Percentiles rank a stretch among this genome's conserved stretches.
Evolutionary conservation across 2,329 filamentous ascomycete genomes (phyloP).

Genomic region (Neonectria ditissima): DNA sequence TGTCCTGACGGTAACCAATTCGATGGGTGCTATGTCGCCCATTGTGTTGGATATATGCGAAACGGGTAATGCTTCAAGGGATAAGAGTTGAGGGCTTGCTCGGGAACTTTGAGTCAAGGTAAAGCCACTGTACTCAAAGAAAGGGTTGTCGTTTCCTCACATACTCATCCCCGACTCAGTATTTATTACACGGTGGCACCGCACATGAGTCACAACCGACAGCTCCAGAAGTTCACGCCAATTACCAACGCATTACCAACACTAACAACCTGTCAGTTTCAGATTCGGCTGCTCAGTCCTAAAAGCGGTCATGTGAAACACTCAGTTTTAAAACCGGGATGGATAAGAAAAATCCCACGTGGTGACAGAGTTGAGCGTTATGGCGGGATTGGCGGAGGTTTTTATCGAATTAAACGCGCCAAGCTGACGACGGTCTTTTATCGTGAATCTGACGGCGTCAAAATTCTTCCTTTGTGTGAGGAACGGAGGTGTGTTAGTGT

Average conservation of each 20-base stretch:
- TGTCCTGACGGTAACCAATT: slow-evolving; percentile 59
- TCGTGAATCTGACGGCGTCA: neutral
- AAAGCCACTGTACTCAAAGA: neutral
- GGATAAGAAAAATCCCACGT: neutral
- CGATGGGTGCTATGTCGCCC: slow-evolving; percentile 38
- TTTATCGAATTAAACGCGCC: neutral
- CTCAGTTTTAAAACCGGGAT: neutral
- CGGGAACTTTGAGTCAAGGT: neutral
- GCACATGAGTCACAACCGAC: slow-evolving; percentile 16
- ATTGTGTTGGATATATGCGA: slow-evolving; percentile 26
- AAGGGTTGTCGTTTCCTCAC: neutral
- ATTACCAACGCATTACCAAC: neutral
- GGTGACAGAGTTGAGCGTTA: neutral
- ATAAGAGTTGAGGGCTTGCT: neutral
- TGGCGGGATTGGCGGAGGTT: neutral
- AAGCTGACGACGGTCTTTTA: neutral
- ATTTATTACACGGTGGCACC: neutral
- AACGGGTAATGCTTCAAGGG: neutral
- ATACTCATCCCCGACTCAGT: neutral
- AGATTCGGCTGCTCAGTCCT: slow-evolving; percentile 6
- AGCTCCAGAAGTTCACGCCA: slow-evolving; percentile 11
- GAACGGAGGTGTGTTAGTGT: neutral
- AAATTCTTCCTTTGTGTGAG: neutral
- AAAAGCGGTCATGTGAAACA: slow-evolving; percentile 5
- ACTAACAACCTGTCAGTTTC: slow-evolving; percentile 3